These are phyloP conservation scores for Mucor indicus DNA, from an alignment of 371 early-diverging fungal genomes.

Conservation along the genomic window DNA sequence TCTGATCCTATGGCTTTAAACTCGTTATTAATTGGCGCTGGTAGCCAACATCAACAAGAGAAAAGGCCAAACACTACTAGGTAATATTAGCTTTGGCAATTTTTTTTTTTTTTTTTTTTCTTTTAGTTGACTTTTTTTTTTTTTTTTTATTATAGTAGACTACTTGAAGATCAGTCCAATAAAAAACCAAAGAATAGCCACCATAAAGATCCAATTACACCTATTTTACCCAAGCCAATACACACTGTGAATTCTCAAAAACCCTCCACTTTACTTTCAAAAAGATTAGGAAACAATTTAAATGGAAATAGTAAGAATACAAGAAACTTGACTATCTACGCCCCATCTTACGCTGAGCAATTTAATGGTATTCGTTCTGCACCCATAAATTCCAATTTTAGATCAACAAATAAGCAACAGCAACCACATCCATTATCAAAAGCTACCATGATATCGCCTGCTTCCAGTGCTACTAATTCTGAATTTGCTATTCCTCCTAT, in stretches of 20 bases:
- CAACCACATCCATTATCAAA: conserved; percentile 10
- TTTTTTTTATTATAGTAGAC: neutral
- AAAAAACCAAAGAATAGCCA: conserved; percentile 8
- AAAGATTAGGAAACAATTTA: conserved; percentile 13
- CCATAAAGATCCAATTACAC: conserved; percentile 1
- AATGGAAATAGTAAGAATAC: conserved; percentile 26
- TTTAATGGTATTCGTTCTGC: conserved; percentile 51
- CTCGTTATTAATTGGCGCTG: conserved; percentile 24
- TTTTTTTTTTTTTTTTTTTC: conserved; percentile 13
- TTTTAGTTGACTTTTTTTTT: neutral
- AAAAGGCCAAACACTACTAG: neutral
- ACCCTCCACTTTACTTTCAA: conserved; percentile 27
- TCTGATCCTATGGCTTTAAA: conserved; percentile 36
- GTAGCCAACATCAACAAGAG: conserved; percentile 12
- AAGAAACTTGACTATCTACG: conserved; percentile 54
- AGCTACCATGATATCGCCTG: conserved; percentile 9
- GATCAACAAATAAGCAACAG: conserved; percentile 3
- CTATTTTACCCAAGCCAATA: conserved; percentile 27
- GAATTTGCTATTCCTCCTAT: conserved; percentile 50
- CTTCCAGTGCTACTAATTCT: conserved; percentile 29
- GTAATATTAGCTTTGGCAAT: conserved; percentile 22
- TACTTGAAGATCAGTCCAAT: conserved; percentile 12
- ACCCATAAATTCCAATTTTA: conserved; percentile 52
- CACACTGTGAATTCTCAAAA: conserved; percentile 36
- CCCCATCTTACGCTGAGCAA: conserved; percentile 56